Percentiles rank a stretch among this genome's conserved stretches.
Conservation (phyloP, 495 filamentous ascomycete genomes). For the Talaromyces trachyspermus region DNA sequence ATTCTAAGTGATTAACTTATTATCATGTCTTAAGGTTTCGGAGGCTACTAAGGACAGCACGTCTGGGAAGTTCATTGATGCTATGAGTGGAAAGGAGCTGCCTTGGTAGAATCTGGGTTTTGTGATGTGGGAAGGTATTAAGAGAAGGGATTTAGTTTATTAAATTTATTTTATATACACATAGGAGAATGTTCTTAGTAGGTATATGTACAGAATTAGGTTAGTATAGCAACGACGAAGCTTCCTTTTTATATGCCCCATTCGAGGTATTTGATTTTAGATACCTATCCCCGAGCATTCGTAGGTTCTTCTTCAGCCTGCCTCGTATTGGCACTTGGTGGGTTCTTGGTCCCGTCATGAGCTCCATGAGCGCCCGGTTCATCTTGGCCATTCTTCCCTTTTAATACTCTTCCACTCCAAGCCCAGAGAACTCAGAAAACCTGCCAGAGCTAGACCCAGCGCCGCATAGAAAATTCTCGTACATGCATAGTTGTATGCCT, state of each 20-base stretch:
- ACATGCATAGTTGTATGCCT: slow-evolving; percentile 25
- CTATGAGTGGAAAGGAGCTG: not conserved
- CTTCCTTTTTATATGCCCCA: too few relatives aligned
- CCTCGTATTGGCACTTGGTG: too few relatives aligned
- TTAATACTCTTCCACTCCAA: slow-evolving; percentile 39
- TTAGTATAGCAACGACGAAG: too few relatives aligned
- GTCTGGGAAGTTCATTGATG: slow-evolving; percentile 7
- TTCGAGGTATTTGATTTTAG: too few relatives aligned
- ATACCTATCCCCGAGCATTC: too few relatives aligned
- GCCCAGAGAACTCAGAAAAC: slow-evolving; percentile 20
- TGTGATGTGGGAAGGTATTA: not conserved
- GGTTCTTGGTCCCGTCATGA: not conserved
- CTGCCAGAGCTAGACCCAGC: slow-evolving; percentile 19
- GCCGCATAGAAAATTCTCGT: slow-evolving; percentile 19
- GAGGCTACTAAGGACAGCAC: not conserved
- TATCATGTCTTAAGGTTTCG: not conserved
- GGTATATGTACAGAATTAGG: too few relatives aligned
- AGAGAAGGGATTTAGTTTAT: not conserved
- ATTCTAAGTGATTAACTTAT: not conserved
- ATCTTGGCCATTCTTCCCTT: slow-evolving; percentile 9
- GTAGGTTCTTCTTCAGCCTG: not conserved
- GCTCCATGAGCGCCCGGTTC: not conserved
- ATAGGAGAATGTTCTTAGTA: too few relatives aligned
- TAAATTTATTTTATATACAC: too few relatives aligned
- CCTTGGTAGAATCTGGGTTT: slow-evolving; percentile 3